Conservation (phyloP, 805 yeast genomes). For the Grigorovia yakushimaensis region DNA sequence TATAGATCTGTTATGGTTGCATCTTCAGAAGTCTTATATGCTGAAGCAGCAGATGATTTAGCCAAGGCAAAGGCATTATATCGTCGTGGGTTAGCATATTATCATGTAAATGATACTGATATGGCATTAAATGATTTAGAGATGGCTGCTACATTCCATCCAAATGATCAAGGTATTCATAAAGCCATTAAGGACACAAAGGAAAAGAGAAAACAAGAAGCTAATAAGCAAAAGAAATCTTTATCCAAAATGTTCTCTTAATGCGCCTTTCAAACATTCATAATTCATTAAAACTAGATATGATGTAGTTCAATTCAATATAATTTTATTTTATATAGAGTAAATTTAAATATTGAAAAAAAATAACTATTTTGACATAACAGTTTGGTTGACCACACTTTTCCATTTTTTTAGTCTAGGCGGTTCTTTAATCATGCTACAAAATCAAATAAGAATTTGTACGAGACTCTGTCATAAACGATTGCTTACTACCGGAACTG, state of each 20-base stretch:
- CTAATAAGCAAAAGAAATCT: constrained; percentile 63
- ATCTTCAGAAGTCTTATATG: constrained; percentile 57
- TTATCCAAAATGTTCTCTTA: constrained; percentile 53
- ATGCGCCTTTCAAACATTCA: too few relatives aligned
- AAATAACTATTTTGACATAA: not conserved
- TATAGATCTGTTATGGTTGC: constrained; percentile 46
- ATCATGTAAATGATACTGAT: constrained; percentile 55
- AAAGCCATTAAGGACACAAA: constrained; percentile 57
- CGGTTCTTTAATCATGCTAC: too few relatives aligned
- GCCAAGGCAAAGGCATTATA: constrained; percentile 77
- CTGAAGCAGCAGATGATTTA: constrained; percentile 47
- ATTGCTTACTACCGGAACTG: not conserved
- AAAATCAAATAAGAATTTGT: not conserved
- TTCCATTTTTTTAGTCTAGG: too few relatives aligned
- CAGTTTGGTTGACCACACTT: not conserved
- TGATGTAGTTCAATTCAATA: too few relatives aligned
- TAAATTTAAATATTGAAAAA: too few relatives aligned
- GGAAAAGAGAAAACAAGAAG: constrained; percentile 39
- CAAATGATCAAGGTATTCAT: constrained; percentile 61
- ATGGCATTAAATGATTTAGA: constrained; percentile 58
- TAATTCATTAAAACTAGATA: not conserved
- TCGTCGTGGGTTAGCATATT: constrained; percentile 73
- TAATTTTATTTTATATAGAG: too few relatives aligned
- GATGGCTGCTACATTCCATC: constrained; percentile 53
- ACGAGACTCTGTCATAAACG: not conserved